Conservation (phyloP, 2,329 filamentous ascomycete species). For the Plenodomus biglobosus region DNA sequence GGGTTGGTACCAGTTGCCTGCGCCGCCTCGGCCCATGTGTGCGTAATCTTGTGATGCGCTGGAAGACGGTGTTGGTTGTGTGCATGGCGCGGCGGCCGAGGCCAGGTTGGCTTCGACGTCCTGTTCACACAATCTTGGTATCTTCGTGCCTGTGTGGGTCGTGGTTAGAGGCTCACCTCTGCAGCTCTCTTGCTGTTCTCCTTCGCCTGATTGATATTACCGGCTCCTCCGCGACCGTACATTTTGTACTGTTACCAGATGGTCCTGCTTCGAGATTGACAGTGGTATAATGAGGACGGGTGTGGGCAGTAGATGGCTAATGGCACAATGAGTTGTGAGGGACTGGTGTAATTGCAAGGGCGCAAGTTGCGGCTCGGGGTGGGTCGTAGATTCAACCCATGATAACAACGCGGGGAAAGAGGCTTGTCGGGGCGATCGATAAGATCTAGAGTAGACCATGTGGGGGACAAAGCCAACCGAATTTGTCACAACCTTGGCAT, state of each 20-base stretch:
- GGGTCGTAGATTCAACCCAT: conserved; percentile 13
- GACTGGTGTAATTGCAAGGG: too few relatives aligned
- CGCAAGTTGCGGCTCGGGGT: conserved; percentile 14
- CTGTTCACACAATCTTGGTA: conserved; percentile 16
- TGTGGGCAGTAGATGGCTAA: background rate
- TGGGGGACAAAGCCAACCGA: conserved; percentile 27
- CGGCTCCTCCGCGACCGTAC: conserved; percentile 50
- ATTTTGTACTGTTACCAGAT: conserved; percentile 12
- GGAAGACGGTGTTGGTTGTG: conserved; percentile 14
- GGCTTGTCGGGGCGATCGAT: conserved; percentile 19
- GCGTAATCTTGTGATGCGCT: conserved; percentile 44
- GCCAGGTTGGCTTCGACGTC: conserved; percentile 46
- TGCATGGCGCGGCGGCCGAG: conserved; percentile 10
- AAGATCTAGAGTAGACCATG: conserved; percentile 7
- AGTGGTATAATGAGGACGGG: background rate
- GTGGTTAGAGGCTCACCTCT: conserved; percentile 35
- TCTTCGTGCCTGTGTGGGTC: too few relatives aligned
- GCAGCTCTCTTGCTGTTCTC: conserved; percentile 34
- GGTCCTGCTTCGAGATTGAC: too few relatives aligned
- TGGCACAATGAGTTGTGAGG: background rate
- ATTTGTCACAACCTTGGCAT: conserved; percentile 31
- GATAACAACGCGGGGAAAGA: conserved; percentile 29
- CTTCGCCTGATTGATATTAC: conserved; percentile 46
- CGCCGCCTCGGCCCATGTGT: conserved; percentile 50
- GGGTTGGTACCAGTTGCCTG: conserved; percentile 52